Base-by-base conservation (phyloP, 2,329 filamentous ascomycete species). In the Chaetomium globosum region DNA sequence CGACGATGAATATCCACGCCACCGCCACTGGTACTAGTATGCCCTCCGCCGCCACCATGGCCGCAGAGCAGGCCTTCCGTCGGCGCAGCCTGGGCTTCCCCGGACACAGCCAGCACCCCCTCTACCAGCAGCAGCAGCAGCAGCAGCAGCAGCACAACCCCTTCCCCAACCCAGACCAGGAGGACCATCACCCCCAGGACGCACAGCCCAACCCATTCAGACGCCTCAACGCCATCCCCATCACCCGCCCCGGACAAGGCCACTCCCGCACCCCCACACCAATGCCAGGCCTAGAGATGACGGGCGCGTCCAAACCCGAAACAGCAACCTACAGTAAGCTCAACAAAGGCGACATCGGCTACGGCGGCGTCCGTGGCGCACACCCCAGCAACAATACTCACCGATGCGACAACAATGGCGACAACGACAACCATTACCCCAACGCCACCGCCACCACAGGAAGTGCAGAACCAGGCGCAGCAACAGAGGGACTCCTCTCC, bases 281-380 rank as follows among this genome's bases (percentile, higher is more conserved):
- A 52, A 64, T 75, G 63, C 77, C 56, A 9, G 68, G 67, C 7
- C 19, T 70, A 4, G 66, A 67, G 56, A 68, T 67, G 66, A 67
- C 31, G 6, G 28, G 49, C 8, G 21, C 59, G 13, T 19, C 19
- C 19, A 36, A 36, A 3, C 10, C n/a, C 12, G 23, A 23, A 39
- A 19, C 5, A 49, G 30, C 28, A 21, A 73, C 74, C 9, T 92
- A 93, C 73, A 85, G 85, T 72, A 93, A 93, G 73, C 83, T 92
- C 23, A 87, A 74, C 71, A 89, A 84, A 73, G 87, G 87, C 6
- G 87, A 92, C 66, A 75, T 80, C 23, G 83, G 87, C 43, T 88
- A 90, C 72, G 84, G 88, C 46, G 82, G 85, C 69, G 70, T 43
- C 39, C 39, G 23, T 23, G 13, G 19, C 21, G 10, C 12, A 65